Base-by-base conservation (phyloP, 2,329 filamentous ascomycete genomes). In the Westerdykella ornata region DNA sequence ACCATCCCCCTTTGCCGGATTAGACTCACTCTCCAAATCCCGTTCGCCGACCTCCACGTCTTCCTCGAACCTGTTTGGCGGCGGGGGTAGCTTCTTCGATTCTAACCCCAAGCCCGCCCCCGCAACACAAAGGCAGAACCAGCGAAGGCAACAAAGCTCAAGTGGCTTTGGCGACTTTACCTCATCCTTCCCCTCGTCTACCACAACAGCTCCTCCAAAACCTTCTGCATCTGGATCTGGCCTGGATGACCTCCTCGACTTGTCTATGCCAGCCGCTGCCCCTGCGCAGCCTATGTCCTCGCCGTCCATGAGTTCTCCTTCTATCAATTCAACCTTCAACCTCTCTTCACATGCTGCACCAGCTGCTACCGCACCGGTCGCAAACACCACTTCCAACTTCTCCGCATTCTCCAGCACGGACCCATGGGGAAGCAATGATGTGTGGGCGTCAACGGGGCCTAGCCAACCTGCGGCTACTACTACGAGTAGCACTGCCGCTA, bases 61-160 rank as follows among this genome's bases (percentile, higher is more conserved):
- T 6, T 41, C 62, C 30, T 66, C 77, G 31, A 61, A 72, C 46
- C 66, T 71, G 29, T 65, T 77, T 50, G 64, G 72, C 35, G 76
- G 83, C 46, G 85, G 88, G 38, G 88, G 88, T 36, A 78, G 84
- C 60, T 92, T 96, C 67, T 96, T 96, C 60, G 82, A 94, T 56
- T 69, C 76, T 16, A 81, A 83, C n/a, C 69, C 80, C 1, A 81
- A 79, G 41, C 66, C 78, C 13, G 65, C 62, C 6, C 51, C 63
- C 32, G 43, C 59, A 15, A 53, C 75, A 56, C 73, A 52, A 54
- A 43, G 62, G 12, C 67, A 68, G 47, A 61, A 68, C 5, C 68
- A 69, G 20, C 64, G 64, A 34, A 71, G 73, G 51, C 69, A 72
- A 7, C 76, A 73, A 49, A 76, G 73, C 51, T 72, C 73, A 47